phyloP scores from a whole-genome alignment of 148 eudicot species.

The Gaultheria prostrata region DNA sequence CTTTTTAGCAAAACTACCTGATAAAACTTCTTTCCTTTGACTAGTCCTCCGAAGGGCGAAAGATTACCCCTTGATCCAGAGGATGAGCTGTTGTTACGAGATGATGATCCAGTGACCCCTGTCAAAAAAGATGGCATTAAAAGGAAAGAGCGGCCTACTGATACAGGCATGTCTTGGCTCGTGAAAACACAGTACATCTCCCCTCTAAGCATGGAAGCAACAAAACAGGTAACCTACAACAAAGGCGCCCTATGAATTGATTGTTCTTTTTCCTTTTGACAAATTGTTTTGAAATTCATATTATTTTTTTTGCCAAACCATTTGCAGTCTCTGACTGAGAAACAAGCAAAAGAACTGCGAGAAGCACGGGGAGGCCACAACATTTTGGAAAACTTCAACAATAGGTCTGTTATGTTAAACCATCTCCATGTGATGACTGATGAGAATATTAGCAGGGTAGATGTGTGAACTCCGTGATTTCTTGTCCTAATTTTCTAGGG shows the following conservation, averaged over 20 bases:
- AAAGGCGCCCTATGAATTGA: background rate
- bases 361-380: slow-evolving; percentile 62
- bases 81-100: slow-evolving; percentile 81
- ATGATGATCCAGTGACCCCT: slow-evolving; percentile 79
- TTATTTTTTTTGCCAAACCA: background rate
- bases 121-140: slow-evolving; percentile 79
- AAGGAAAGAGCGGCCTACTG: slow-evolving; percentile 87
- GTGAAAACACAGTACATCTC: slow-evolving; percentile 98
- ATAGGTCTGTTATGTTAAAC: slow-evolving; percentile 46
- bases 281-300: background rate
- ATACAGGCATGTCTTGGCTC: slow-evolving; percentile 91
- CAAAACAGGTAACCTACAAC: slow-evolving; percentile 61
- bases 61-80: slow-evolving; percentile 70
- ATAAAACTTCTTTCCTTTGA: slow-evolving; percentile 15
- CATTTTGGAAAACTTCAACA: slow-evolving; percentile 61
- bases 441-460: background rate
- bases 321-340: slow-evolving; percentile 80
- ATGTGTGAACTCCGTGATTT: background rate
- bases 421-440: background rate
- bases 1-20: background rate
- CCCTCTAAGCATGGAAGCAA: slow-evolving; percentile 78
- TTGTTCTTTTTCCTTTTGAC: background rate
- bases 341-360: slow-evolving; percentile 89
- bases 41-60: slow-evolving; percentile 74
- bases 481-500: slow-evolving; percentile 42